phyloP scores from a whole-genome alignment of 1,284 basidiomycete species.

The Cerioporus squamosus region DNA sequence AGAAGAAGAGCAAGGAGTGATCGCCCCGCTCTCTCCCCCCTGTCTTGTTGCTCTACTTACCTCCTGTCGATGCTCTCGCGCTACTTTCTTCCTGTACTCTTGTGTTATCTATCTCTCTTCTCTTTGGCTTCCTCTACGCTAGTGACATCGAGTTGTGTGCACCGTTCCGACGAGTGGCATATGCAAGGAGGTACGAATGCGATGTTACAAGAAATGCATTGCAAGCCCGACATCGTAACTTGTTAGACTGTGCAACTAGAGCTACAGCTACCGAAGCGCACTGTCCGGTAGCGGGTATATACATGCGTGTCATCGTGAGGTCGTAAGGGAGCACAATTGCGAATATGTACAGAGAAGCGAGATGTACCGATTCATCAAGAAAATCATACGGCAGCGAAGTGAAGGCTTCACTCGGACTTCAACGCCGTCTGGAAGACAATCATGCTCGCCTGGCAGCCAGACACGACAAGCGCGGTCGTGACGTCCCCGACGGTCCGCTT shows the following conservation, averaged over 20 bases:
- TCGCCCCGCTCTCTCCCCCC: constrained; percentile 3
- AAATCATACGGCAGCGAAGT: too few species aligned
- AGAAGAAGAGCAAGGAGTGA: constrained; percentile 51
- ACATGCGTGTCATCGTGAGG: not conserved
- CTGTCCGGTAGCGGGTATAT: not conserved
- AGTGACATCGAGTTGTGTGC: too few species aligned
- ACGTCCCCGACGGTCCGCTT: constrained; percentile 84
- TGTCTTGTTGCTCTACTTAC: constrained; percentile 2
- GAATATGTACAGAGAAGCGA: not conserved
- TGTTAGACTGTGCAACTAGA: not conserved
- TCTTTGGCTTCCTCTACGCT: not conserved
- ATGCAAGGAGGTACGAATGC: not conserved
- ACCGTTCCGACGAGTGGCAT: too few species aligned
- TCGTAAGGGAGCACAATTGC: not conserved
- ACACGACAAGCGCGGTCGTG: constrained; percentile 72
- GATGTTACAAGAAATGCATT: not conserved
- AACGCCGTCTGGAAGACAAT: constrained; percentile 72
- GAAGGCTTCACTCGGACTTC: constrained; percentile 6
- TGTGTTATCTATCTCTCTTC: constrained; percentile 21
- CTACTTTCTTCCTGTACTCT: constrained; percentile 19
- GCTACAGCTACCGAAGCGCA: not conserved
- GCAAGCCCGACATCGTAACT: not conserved
- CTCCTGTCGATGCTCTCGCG: constrained; percentile 5
- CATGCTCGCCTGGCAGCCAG: constrained; percentile 62
- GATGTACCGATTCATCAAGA: not conserved